Evolutionary conservation across 768 basidiomycete species (phyloP), one percentile per base, ranked within the genome.

Genomic region (Phanerodontia chrysosporium): DNA sequence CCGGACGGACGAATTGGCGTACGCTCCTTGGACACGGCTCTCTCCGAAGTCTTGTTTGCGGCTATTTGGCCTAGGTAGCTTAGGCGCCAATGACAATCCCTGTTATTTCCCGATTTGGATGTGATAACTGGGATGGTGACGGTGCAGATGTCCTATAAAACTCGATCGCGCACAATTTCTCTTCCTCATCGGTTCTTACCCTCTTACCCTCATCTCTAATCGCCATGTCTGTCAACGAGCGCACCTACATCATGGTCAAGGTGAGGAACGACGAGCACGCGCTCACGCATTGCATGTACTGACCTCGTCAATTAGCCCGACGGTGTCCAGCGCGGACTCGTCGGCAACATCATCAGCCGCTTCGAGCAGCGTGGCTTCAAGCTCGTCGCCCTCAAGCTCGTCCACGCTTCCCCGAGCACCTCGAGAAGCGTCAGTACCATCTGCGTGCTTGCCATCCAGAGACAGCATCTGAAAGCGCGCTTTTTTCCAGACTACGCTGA

Each of bases 201-300:
- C 52, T 39, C 51, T 56, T 32, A 60, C 39, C 45, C 51, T 59
- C 60, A 58, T 59, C 49, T 65, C 66, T 66, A 64, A 66, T 67
- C 63, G 74, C 66, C 72, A 90, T 89, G 89, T 87, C 91, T 66
- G 75, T 76, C 72, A 68, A 64, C 55, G 95, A 98, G 74, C 93
- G 92, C 75, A 96, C 95, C 75, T 98, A 96, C 81, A 98, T 98
- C 82, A 98, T 98, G 96, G 84, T 98, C 88, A 99, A 98, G 94
- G 92, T 87, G 56, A 49, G 69, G 66, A 45, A 22, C 60, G 57
- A 57, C 52, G 53, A 44, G 21, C 28, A 49, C 24, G 49, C 16
- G 36, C 32, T 13, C 48, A 21, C 3, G 12, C 49, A 49, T 39
- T 13, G 21, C 44, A n/a, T n/a, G 16, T 58, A 9, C 46, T 64